Evolutionary conservation across 164 flowering plant genomes (phyloP).

Genomic region (Magnolia kwangsiensis): DNA sequence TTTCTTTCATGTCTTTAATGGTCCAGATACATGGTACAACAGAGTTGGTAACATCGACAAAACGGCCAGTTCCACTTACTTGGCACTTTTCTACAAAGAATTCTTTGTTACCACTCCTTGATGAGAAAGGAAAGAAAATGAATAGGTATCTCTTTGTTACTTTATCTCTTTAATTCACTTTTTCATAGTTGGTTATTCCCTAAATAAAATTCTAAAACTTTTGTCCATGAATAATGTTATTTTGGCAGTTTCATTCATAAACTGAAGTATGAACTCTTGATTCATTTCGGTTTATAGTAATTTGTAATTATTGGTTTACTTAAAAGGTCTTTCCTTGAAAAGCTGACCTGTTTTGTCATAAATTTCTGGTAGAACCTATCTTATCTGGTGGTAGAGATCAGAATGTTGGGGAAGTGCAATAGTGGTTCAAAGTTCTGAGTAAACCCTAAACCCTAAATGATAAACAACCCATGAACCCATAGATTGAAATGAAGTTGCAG

Average conservation of each 20-base stretch:
- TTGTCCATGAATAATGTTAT: not conserved
- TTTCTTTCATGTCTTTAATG: slow-evolving; percentile 5
- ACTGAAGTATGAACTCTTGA: not conserved
- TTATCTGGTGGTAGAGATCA: too few species aligned
- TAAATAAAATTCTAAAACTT: not conserved
- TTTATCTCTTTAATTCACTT: not conserved
- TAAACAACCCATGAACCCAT: too few species aligned
- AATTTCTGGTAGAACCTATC: too few species aligned
- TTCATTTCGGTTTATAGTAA: not conserved
- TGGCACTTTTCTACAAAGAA: slow-evolving; percentile 91
- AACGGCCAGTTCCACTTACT: slow-evolving; percentile 91
- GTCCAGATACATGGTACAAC: slow-evolving; percentile 90
- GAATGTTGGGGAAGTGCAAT: too few species aligned
- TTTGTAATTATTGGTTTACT: too few species aligned
- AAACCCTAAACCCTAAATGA: too few species aligned
- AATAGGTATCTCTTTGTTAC: slow-evolving; percentile 46
- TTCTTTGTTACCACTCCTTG: slow-evolving; percentile 76
- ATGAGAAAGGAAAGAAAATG: slow-evolving; percentile 79
- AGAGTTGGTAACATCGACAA: slow-evolving; percentile 85
- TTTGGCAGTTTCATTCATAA: not conserved
- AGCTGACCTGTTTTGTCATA: too few species aligned
- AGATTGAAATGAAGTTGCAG: too few species aligned
- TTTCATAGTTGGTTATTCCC: not conserved
- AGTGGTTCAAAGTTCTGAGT: too few species aligned
- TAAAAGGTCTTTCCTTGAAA: too few species aligned